Evolutionary conservation across 2,329 filamentous ascomycete species (phyloP).

Genomic region (Fusarium algeriense): DNA sequence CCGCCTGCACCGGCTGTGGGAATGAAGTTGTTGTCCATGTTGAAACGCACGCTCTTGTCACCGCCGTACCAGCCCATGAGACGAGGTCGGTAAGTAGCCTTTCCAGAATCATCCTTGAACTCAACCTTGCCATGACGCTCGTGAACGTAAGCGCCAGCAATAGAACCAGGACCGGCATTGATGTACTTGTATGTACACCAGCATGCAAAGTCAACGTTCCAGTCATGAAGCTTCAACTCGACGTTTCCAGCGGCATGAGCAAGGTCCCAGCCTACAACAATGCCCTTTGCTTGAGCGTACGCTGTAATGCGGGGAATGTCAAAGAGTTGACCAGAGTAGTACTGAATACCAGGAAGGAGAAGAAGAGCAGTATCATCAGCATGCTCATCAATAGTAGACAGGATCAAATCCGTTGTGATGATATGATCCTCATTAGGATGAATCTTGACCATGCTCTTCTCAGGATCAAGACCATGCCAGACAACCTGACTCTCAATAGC

Average conservation of each 20-base stretch:
- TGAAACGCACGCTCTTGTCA: slow-evolving; percentile 80
- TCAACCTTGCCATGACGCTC: slow-evolving; percentile 74
- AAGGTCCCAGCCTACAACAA: slow-evolving; percentile 87
- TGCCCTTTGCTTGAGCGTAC: slow-evolving; percentile 77
- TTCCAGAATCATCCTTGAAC: slow-evolving; percentile 51
- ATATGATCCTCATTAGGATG: slow-evolving; percentile 71
- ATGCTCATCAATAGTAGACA: slow-evolving; percentile 79
- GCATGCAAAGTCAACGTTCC: slow-evolving; percentile 90
- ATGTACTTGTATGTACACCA: slow-evolving; percentile 98
- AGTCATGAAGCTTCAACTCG: slow-evolving; percentile 82
- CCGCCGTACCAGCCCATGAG: slow-evolving; percentile 90
- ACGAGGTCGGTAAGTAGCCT: slow-evolving; percentile 68
- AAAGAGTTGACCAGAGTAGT: slow-evolving; percentile 90
- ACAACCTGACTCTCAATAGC: slow-evolving; percentile 84
- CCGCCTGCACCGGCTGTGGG: slow-evolving; percentile 83
- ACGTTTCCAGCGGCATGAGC: slow-evolving; percentile 91
- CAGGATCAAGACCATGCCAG: slow-evolving; percentile 75
- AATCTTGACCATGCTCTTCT: slow-evolving; percentile 79
- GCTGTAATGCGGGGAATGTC: slow-evolving; percentile 85
- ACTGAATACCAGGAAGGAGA: slow-evolving; percentile 88
- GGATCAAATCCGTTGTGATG: slow-evolving; percentile 77
- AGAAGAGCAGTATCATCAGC: slow-evolving; percentile 79
- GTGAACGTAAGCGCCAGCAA: slow-evolving; percentile 85
- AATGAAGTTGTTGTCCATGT: slow-evolving; percentile 84
- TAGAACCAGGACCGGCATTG: slow-evolving; percentile 85